Evolutionary conservation across 495 filamentous ascomycete genomes (phyloP), one percentile per base, ranked within the genome.

Genomic region (Hypoxylon crocopeplum): DNA sequence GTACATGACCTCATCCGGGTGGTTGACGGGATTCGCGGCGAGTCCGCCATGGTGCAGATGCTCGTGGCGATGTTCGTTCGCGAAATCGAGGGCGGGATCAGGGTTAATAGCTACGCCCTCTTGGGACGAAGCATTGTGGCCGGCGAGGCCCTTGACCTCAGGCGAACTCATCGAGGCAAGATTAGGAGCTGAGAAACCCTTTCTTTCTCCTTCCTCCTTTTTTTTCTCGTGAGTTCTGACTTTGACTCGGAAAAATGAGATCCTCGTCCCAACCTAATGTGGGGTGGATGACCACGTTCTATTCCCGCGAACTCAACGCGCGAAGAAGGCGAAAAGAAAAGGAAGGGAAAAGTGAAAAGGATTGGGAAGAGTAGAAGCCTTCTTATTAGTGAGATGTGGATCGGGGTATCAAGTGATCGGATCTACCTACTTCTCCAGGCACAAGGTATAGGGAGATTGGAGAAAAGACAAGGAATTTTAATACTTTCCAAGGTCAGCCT

Each of bases 41-140:
- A 66, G 69, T 40, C 57, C 64, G 3, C 54, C 52, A 52, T 86
- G 82, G 58, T 84, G 81, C 5, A 79, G 66, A 64, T 86, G 83
- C 5, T 42, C 54, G 57, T 84, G 80, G 22, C 72, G 77, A 62
- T 84, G 82, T 61, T 85, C 75, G 17, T 72, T 63, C 17, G 70
- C 45, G 24, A 70, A 66, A 27, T 79, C 66, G 1, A 81, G 67
- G 11, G 70, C 73, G 33, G 77, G 75, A 57, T 82, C 77, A 16
- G 67, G 27, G 64, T 48, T 62, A 32, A 51, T 20, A 37, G 21
- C 7, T 7, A 57, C 52, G 17, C 40, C 56, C 25, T 52, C 56
- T 32, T 59, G 56, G 5, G 19, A n/a, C 7, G 56, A 56, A 21
- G 53, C 46, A 52, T 65, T 65, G 19, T 65, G 62, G 45, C 56